Evolutionary conservation across 768 basidiomycete genomes (phyloP), one percentile per base, ranked within the genome.

Genomic region (Coprinopsis marcescibilis): DNA sequence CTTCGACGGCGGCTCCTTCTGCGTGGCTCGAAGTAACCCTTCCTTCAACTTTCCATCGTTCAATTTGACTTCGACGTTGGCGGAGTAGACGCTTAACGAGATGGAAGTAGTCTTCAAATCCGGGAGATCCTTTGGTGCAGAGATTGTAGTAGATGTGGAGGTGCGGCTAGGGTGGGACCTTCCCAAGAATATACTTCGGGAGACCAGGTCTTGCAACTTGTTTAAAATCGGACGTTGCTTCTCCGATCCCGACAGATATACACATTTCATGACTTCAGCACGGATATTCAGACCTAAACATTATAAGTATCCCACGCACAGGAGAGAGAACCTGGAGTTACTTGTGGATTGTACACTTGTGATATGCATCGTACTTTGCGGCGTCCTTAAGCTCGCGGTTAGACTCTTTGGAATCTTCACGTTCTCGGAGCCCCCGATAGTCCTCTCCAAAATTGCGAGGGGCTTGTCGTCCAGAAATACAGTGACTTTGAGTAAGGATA

Each of bases 1-100:
- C 43, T 70, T 76, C 3, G 65, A 67, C 0, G 95, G 95, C 0
- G 90, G 87, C 45, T 88, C 83, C 71, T 99, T 99, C 76, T 97
- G 97, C 10, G 94, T 99, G 0, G 91, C 89, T 49, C 95, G 73
- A 49, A 86, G 77, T 25, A 98, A 68, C 61, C 96, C 95, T 8
- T 69, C 62, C 1, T 77, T 70, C 39, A 85, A 66, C 57, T 84
- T 87, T 62, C 77, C 73, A 51, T 80, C 79, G n/a, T n/a, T n/a
- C 14, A 89, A 61, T 34, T 65, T 72, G n/a, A 89, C 83, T 36
- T 74, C 72, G 12, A 88, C 75, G 29, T 81, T 72, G 2, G 82
- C 84, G 8, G 81, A 74, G 58, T 80, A 86, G 34, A 87, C 75
- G 1, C 79, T 75, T 44, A 89, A 57, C 1, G 73, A 65, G 21